A percentile compares a stretch with the other conserved stretches of the same genome.
These are phyloP conservation scores for Rehmannia glutinosa DNA, from an alignment of 257 asterid species.

Conservation along the genomic window DNA sequence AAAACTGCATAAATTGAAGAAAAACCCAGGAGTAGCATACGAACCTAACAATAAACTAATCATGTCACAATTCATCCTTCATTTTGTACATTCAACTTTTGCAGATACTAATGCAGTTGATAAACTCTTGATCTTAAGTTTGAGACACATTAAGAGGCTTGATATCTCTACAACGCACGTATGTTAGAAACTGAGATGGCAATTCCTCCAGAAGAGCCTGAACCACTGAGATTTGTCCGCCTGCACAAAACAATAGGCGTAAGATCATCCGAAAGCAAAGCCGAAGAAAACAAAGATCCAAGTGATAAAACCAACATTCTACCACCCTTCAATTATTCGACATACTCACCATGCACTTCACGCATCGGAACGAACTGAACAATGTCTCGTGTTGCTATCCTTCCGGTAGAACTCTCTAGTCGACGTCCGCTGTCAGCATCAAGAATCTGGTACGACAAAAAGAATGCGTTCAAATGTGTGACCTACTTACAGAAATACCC, in stretches of 20 bases:
- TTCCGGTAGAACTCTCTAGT: conserved; percentile 61
- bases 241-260: conserved; percentile 25
- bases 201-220: conserved; percentile 70
- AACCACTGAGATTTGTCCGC: conserved; percentile 56
- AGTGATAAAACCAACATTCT: too few species aligned
- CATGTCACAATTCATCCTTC: too few species aligned
- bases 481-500: background rate
- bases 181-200: conserved; percentile 65
- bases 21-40: too few species aligned
- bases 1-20: too few species aligned
- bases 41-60: too few species aligned
- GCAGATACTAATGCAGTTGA: background rate
- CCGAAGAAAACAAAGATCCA: too few species aligned
- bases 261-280: background rate
- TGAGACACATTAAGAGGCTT: conserved; percentile 42
- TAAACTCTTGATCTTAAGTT: background rate
- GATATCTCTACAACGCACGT: conserved; percentile 66
- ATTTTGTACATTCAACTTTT: background rate
- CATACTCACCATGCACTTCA: conserved; percentile 56
- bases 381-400: conserved; percentile 76
- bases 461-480: background rate
- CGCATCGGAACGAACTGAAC: conserved; percentile 92
- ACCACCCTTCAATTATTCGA: too few species aligned
- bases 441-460: conserved; percentile 37
- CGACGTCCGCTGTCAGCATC: conserved; percentile 75